Evolutionary conservation across 2,329 filamentous ascomycete species (phyloP).

Genomic region (Xylariaceae sp.): DNA sequence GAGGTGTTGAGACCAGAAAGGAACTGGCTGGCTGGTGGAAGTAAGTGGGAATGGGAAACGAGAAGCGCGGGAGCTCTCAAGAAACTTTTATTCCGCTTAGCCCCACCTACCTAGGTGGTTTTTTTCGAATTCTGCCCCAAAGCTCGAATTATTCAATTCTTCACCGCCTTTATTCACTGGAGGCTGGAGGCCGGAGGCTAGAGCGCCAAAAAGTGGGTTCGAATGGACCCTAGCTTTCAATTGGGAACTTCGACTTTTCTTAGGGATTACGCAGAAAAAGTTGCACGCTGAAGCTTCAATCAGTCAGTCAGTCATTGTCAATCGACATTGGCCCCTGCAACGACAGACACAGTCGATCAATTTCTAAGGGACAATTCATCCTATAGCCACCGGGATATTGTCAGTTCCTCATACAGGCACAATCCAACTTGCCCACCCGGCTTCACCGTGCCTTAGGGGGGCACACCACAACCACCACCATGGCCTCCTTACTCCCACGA

Average conservation of each 20-base stretch:
- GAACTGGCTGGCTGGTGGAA: slow-evolving; percentile 21
- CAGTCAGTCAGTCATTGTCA: not conserved
- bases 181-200: not conserved
- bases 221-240: slow-evolving; percentile 16
- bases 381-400: not conserved
- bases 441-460: slow-evolving; percentile 12
- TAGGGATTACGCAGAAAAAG: slow-evolving; percentile 17
- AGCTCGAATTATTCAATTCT: not conserved
- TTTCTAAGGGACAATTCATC: not conserved
- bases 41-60: slow-evolving; percentile 6
- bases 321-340: not conserved
- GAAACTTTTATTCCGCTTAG: slow-evolving; percentile 21
- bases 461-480: slow-evolving; percentile 15
- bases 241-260: slow-evolving; percentile 20
- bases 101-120: slow-evolving; percentile 18
- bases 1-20: slow-evolving; percentile 33
- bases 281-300: not conserved
- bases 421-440: not conserved
- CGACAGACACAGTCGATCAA: not conserved
- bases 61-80: slow-evolving; percentile 9
- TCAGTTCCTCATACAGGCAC: not conserved
- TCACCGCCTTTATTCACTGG: slow-evolving; percentile 24
- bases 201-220: slow-evolving; percentile 2
- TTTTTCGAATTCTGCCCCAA: slow-evolving; percentile 28
- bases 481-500: slow-evolving; percentile 29